A percentile compares a stretch with the other conserved stretches of the same genome.
Conservation (phyloP, 2,329 filamentous ascomycete species). For the Neophaeococcomyces aloes region DNA sequence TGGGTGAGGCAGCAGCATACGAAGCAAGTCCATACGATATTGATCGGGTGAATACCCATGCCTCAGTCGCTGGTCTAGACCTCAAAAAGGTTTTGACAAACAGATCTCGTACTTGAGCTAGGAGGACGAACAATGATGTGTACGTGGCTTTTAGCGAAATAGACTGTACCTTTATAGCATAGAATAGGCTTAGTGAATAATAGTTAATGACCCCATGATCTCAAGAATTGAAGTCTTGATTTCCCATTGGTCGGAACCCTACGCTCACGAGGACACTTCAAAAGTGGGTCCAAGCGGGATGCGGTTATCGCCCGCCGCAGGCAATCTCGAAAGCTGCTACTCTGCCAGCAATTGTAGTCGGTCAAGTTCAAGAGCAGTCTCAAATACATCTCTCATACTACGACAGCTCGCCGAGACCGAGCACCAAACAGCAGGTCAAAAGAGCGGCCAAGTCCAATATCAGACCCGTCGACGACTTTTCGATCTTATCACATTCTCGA, state of each 20-base stretch:
- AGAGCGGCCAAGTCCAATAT: too few species aligned
- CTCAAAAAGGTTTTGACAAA: constrained; percentile 10
- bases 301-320: not conserved
- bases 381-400: too few species aligned
- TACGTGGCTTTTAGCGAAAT: constrained; percentile 4
- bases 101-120: not conserved
- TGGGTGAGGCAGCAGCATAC: constrained; percentile 20
- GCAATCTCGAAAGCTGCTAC: not conserved
- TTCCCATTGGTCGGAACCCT: constrained; percentile 1
- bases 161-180: not conserved
- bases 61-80: constrained; percentile 21
- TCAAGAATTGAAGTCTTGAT: not conserved
- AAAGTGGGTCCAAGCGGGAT: not conserved
- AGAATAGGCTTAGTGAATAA: not conserved
- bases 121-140: not conserved
- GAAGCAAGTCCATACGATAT: constrained; percentile 27
- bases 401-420: too few species aligned
- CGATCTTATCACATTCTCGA: too few species aligned
- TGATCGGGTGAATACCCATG: constrained; percentile 26
- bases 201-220: not conserved
- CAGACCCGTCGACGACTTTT: too few species aligned
- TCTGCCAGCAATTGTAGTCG: too few species aligned
- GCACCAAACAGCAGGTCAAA: too few species aligned
- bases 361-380: too few species aligned
- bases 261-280: not conserved